Base-by-base conservation (phyloP, 1,139 yeast genomes). In the Suhomyces kunorum region DNA sequence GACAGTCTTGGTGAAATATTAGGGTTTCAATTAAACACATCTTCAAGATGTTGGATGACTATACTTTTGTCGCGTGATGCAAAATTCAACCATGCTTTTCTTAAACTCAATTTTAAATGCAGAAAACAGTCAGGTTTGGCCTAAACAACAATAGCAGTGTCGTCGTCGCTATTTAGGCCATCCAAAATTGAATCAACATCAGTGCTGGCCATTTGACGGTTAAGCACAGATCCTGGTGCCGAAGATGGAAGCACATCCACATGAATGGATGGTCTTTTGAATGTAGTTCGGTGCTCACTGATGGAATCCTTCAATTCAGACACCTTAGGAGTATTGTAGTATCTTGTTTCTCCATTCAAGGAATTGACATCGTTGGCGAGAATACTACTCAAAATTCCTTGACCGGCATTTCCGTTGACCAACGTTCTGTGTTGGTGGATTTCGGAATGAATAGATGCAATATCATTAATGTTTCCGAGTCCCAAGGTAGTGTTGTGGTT, bases 291-390 rank as follows among this genome's bases (percentile, higher is more conserved):
- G 23, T 42, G 40, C 22, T 59, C 68, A 25, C 56, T 48, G 46
- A 71, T 56, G n/a, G 61, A 63, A 34, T 66, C 74, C 46, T 71
- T 68, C 45, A 76, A 61, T 44, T 76, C 79, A n/a, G 71, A 57
- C 2, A 74, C 77, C 46, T 67, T 66, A 8, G 79, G 78, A 6
- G 66, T 54, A 33, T 53, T 48, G 34, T 52, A 34, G 18, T 27
- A 42, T 14, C 46, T 44, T 6, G 26, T n/a, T 11, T 26, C 30
- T 4, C 14, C 16, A n/a, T 29, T 24, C 13, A 17, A 23, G 17
- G 32, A 29, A 11, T 20, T 22, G 20, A 13, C n/a, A 4, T 29
- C 32, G 24, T 29, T 18, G 13, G 17, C 22, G 6, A 13, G 24
- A 12, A 29, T n/a, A 13, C 32, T 18, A 18, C 32, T 22, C 28